Percentiles rank a stretch among this genome's conserved stretches.
Evolutionary conservation across 176 grass and related monocot species (phyloP).

Genomic region (Puya raimondii): DNA sequence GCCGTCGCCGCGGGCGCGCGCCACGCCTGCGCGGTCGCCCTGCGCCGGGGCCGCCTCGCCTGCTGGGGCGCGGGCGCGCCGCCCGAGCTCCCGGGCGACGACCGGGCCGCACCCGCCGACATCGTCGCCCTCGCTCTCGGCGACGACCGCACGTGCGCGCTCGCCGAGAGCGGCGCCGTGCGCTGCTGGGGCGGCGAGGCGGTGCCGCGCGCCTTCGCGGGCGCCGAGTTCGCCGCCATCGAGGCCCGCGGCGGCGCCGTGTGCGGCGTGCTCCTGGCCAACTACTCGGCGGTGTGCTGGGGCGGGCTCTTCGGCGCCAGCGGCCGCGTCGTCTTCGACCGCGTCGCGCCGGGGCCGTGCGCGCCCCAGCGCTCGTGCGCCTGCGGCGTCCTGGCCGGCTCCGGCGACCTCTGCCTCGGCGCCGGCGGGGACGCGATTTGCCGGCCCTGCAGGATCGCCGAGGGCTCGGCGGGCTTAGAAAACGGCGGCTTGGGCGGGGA

Average conservation of each 20-base stretch:
- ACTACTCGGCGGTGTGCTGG: conserved; percentile 74
- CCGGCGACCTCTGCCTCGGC: conserved; percentile 31
- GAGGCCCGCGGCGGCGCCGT: conserved; percentile 60
- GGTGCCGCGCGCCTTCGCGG: conserved; percentile 20
- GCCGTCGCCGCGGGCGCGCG: conserved; percentile 35
- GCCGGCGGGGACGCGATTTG: conserved; percentile 44
- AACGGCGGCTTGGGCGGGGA: neutral
- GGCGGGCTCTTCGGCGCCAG: conserved; percentile 23
- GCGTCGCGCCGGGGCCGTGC: conserved; percentile 58
- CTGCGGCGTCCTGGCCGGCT: conserved; percentile 32
- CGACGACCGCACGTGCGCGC: conserved; percentile 51
- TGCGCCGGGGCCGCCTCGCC: conserved; percentile 3
- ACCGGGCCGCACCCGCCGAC: neutral
- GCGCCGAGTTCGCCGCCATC: conserved; percentile 33
- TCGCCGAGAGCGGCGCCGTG: conserved; percentile 26
- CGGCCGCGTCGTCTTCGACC: conserved; percentile 27
- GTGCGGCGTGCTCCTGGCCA: conserved; percentile 39
- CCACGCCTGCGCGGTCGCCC: conserved; percentile 59
- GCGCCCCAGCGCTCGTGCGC: neutral
- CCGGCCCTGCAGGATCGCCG: conserved; percentile 25
- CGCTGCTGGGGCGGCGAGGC: conserved; percentile 47
- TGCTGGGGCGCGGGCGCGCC: conserved; percentile 73
- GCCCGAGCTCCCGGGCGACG: neutral
- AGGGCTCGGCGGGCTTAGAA: neutral
- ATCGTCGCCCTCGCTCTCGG: conserved; percentile 54